Evolutionary conservation across 1,284 basidiomycete species (phyloP), one percentile per base, ranked within the genome.

Genomic region (Ceratorhiza oryzae-sativae): DNA sequence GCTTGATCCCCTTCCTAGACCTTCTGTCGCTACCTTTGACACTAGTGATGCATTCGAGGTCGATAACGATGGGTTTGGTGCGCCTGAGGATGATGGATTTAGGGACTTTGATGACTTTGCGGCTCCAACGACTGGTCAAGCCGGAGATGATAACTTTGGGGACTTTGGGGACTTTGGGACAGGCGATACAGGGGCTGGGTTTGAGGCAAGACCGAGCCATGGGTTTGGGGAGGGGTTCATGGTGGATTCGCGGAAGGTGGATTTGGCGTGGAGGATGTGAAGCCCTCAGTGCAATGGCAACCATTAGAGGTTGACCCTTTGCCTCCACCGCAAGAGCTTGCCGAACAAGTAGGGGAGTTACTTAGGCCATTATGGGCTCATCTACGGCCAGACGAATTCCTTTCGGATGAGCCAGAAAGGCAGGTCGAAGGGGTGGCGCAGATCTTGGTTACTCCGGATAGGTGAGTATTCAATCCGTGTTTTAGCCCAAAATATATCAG

Each of bases 101-200:
- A 92, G 89, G 60, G 92, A 79, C 18, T 80, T 80, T 71, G 82
- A 80, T 61, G 82, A 81, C 34, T 83, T 83, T 75, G 76, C 67
- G 49, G 75, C 74, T 45, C 74, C 68, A 41, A 76, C 55, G 5
- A 27, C 63, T 13, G 63, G 63, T 42, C 63, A 67, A 32, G 27
- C 51, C 30, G 76, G 74, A n/a, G 79, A 80, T 65, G 80, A 81
- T 70, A 81, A 77, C 15, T 81, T 82, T 74, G 81, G 80, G 9
- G 82, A 95, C 77, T 95, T 95, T 83, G 93, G 91, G 18, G 92
- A 93, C 76, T 93, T 93, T 79, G 92, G 87, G 71, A 93, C 93
- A 56, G 82, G 81, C 61, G 79, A 77, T 49, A 79, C 79, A 75
- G 87, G 83, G 15, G 84, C 84, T 20, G 75, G 77, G 9, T 83